A percentile compares a stretch with the other conserved stretches of the same genome.
These are phyloP conservation scores for Liquidambar formosana DNA, from an alignment of 164 flowering plant species.

Conservation along the genomic window DNA sequence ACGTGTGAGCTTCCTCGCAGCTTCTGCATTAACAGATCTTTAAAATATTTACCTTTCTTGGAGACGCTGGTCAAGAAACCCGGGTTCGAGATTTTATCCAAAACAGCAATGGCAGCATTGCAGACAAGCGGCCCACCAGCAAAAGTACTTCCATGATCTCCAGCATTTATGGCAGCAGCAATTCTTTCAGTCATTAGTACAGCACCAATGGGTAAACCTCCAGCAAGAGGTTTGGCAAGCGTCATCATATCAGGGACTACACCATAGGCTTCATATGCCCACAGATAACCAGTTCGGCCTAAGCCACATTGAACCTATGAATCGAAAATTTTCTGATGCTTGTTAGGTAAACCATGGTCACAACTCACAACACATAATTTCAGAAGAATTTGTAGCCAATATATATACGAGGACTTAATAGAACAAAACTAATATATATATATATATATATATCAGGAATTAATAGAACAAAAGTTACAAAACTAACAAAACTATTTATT, in stretches of 20 bases:
- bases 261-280: slow-evolving; percentile 83
- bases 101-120: slow-evolving; percentile 57
- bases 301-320: slow-evolving; percentile 87
- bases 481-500: no score
- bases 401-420: no score
- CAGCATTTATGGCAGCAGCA: slow-evolving; percentile 55
- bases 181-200: slow-evolving; percentile 70
- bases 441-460: no score
- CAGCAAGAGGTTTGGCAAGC: slow-evolving; percentile 91
- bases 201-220: slow-evolving; percentile 90
- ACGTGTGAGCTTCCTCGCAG: slow-evolving; percentile 65
- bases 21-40: slow-evolving; percentile 43
- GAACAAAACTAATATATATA: no score
- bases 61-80: slow-evolving; percentile 60
- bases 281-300: slow-evolving; percentile 78
- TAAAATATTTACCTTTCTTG: slow-evolving; percentile 62
- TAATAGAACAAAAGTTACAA: no score
- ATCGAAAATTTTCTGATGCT: neutral
- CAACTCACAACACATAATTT: no score
- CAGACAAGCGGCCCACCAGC: slow-evolving; percentile 81
- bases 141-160: slow-evolving; percentile 96
- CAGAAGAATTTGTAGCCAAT: no score
- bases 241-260: slow-evolving; percentile 91
- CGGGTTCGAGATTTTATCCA: slow-evolving; percentile 71
- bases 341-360: neutral